Evolutionary conservation across 148 eudicot genomes (phyloP).

Genomic region (Nepenthes mirabilis): DNA sequence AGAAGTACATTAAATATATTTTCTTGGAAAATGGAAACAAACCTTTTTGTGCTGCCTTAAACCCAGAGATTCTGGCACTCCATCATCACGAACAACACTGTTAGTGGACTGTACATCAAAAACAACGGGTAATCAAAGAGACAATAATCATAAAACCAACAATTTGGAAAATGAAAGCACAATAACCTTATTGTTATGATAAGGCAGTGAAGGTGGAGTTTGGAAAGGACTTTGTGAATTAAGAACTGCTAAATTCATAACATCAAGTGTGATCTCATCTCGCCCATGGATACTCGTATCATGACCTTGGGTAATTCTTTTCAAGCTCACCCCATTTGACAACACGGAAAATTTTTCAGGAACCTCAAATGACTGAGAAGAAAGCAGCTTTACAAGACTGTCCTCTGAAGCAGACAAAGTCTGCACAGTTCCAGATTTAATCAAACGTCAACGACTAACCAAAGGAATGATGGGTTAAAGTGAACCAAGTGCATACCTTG

Average conservation of each 20-base stretch:
- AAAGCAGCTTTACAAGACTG: constrained; percentile 37
- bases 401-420: constrained; percentile 20
- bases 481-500: constrained; percentile 20
- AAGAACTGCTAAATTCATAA: constrained; percentile 12
- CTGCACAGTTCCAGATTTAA: constrained; percentile 18
- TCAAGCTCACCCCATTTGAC: constrained; percentile 20
- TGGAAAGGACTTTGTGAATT: constrained; percentile 54
- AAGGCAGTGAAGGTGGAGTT: constrained; percentile 82
- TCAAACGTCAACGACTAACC: constrained; percentile 1
- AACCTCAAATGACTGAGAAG: constrained; percentile 27
- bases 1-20: neutral
- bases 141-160: neutral
- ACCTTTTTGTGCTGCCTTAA: constrained; percentile 85
- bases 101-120: constrained; percentile 35
- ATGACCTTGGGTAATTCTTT: constrained; percentile 14
- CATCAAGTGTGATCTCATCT: constrained; percentile 14
- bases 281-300: constrained; percentile 12
- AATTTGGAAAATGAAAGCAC: neutral
- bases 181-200: constrained; percentile 58
- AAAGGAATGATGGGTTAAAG: neutral
- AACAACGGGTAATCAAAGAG: constrained; percentile 9
- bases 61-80: constrained; percentile 29
- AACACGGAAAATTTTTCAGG: constrained; percentile 19
- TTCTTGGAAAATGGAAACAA: neutral
- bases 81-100: constrained; percentile 15